Conservation (phyloP, 106 monocot genomes). For the Dioscorea dumetorum region DNA sequence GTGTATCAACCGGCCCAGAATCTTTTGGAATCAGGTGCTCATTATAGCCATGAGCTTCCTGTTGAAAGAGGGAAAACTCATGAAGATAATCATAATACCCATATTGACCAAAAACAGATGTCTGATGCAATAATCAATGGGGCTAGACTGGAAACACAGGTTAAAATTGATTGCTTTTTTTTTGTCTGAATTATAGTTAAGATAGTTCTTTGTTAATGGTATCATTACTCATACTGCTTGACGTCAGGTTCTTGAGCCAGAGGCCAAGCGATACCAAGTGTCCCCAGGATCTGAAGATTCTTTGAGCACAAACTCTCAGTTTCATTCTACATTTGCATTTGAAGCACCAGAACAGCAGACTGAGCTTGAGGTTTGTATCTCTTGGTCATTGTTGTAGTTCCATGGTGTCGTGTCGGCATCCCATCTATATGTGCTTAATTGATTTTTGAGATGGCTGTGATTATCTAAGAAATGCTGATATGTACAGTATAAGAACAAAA, state of each 20-base stretch:
- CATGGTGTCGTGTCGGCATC: too few species aligned
- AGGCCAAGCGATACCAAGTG: slow-evolving; percentile 14
- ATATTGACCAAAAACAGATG: slow-evolving; percentile 20
- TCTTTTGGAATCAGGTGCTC: slow-evolving; percentile 28
- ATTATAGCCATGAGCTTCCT: slow-evolving; percentile 30
- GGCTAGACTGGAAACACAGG: slow-evolving; percentile 34
- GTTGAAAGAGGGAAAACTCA: slow-evolving; percentile 23
- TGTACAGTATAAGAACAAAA: slow-evolving; percentile 16
- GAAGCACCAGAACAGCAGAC: slow-evolving; percentile 23
- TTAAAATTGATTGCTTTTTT: not conserved
- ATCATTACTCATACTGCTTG: slow-evolving; percentile 2
- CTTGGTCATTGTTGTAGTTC: too few species aligned
- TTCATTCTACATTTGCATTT: slow-evolving; percentile 22
- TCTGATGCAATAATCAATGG: slow-evolving; percentile 11
- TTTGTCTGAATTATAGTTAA: not conserved
- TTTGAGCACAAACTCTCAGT: slow-evolving; percentile 20
- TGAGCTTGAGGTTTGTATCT: slow-evolving; percentile 36
- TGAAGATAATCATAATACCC: slow-evolving; percentile 26
- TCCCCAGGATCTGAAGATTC: slow-evolving; percentile 20
- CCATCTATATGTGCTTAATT: too few species aligned
- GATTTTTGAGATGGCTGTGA: too few species aligned
- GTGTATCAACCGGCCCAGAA: slow-evolving; percentile 26
- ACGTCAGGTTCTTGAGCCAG: slow-evolving; percentile 46
- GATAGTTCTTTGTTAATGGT: not conserved
- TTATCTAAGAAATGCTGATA: too few species aligned